These are phyloP conservation scores for Boletus insuetus DNA, from an alignment of 768 basidiomycete species.

Conservation along the genomic window DNA sequence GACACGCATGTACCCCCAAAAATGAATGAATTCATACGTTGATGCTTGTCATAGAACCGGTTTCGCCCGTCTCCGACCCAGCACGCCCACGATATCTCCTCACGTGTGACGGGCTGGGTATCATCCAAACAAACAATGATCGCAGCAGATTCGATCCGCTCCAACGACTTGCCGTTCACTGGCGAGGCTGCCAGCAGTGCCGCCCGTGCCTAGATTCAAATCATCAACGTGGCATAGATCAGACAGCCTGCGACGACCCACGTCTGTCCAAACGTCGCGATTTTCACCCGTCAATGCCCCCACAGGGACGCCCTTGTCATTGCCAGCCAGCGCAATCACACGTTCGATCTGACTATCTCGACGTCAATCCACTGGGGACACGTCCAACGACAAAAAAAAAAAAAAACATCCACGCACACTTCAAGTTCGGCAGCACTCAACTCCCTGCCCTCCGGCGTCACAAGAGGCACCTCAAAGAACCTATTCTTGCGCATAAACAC, in stretches of 20 bases:
- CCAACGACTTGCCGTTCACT: conserved; percentile 62
- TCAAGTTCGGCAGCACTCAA: conserved; percentile 83
- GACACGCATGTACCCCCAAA: not conserved
- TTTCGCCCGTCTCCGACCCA: conserved; percentile 93
- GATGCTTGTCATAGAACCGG: conserved; percentile 96
- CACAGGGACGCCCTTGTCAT: conserved; percentile 46
- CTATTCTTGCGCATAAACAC: conserved; percentile 89
- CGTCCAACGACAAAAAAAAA: not conserved
- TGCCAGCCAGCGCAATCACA: conserved; percentile 63
- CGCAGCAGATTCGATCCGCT: conserved; percentile 87
- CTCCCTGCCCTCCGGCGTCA: conserved; percentile 59
- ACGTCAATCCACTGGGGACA: not conserved
- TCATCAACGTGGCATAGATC: not conserved
- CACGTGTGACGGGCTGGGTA: conserved; percentile 72
- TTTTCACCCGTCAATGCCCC: conserved; percentile 89
- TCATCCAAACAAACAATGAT: conserved; percentile 87
- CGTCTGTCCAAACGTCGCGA: conserved; percentile 87
- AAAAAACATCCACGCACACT: conserved; percentile 38
- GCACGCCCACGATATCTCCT: conserved; percentile 74
- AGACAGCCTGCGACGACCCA: conserved; percentile 45
- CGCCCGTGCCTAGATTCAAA: conserved; percentile 44
- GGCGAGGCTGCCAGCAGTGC: conserved; percentile 64
- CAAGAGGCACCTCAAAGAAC: conserved; percentile 81
- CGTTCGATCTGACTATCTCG: conserved; percentile 57
- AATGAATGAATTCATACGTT: conserved; percentile 48